phyloP scores from a whole-genome alignment of 2,329 filamentous ascomycete genomes.

The Clonostachys rhizophaga region DNA sequence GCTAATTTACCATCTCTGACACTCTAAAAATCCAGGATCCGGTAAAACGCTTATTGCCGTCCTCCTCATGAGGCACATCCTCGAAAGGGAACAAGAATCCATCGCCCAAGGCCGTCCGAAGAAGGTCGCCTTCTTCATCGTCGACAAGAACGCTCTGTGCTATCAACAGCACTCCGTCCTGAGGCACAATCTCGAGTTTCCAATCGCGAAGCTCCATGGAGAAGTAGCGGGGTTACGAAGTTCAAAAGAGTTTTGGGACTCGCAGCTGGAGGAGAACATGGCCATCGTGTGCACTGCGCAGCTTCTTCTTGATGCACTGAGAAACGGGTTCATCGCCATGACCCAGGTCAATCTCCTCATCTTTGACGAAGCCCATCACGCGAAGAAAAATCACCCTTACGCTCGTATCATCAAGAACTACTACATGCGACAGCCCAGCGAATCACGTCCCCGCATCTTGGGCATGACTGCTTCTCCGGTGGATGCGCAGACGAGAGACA shows the following conservation, averaged over 20 bases:
- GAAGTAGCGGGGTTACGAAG: constrained; percentile 46
- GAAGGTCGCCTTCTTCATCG: constrained; percentile 80
- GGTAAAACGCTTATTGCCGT: constrained; percentile 97
- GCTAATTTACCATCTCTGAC: background rate
- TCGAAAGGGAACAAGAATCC: constrained; percentile 73
- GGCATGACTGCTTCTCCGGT: constrained; percentile 97
- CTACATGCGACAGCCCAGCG: constrained; percentile 48
- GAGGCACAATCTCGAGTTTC: constrained; percentile 72
- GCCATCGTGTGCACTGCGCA: constrained; percentile 91
- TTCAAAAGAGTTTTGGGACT: constrained; percentile 41
- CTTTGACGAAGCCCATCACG: constrained; percentile 95
- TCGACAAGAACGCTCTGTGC: constrained; percentile 84
- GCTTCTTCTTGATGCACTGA: constrained; percentile 73
- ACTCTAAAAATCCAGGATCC: constrained; percentile 53
- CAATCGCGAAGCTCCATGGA: constrained; percentile 71
- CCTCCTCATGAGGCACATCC: constrained; percentile 69
- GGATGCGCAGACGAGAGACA: constrained; percentile 67
- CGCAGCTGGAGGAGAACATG: constrained; percentile 60
- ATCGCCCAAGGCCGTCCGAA: constrained; percentile 54
- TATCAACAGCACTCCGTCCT: constrained; percentile 86
- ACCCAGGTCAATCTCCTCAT: constrained; percentile 82
- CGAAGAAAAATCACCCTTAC: constrained; percentile 91
- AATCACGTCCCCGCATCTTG: constrained; percentile 69
- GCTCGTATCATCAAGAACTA: constrained; percentile 86
- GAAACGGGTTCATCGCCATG: constrained; percentile 76